Conservation (phyloP, 2,329 filamentous ascomycete genomes). For the Fusarium sp. region DNA sequence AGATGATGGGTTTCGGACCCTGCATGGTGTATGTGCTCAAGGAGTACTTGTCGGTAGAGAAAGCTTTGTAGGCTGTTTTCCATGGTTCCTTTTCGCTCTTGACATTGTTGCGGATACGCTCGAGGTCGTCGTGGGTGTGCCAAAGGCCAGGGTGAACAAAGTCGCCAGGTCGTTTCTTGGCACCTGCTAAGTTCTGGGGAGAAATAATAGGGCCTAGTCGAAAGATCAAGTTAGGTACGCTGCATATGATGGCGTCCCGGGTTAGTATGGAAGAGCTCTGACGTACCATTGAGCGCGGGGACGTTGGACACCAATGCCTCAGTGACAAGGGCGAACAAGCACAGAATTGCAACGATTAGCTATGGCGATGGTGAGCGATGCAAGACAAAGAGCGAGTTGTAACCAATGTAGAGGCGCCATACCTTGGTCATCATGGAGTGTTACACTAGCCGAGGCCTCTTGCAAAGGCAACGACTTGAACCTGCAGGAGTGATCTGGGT, state of each 20-base stretch:
- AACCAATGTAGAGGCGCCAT: background rate
- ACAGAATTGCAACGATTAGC: background rate
- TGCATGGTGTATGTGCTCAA: conserved; percentile 45
- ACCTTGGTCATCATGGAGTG: background rate
- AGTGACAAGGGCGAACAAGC: background rate
- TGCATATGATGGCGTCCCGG: no score
- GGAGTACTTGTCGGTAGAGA: background rate
- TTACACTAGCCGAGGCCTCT: background rate
- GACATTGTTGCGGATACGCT: conserved; percentile 46
- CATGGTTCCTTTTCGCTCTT: conserved; percentile 26
- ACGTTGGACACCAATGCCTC: background rate
- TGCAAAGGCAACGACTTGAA: background rate
- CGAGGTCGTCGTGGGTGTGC: conserved; percentile 50
- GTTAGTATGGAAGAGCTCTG: background rate
- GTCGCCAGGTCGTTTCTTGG: conserved; percentile 16
- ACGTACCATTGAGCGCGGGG: background rate
- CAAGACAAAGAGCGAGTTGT: background rate
- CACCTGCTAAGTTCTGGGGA: background rate
- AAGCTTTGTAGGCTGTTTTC: background rate
- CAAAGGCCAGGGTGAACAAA: conserved; percentile 50
- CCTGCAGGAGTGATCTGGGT: background rate
- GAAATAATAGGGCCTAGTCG: background rate
- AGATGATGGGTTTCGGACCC: conserved; percentile 48
- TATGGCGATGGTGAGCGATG: background rate
- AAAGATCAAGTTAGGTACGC: background rate